These are phyloP conservation scores for Acanthamoeba healyi DNA, from an alignment of 208 protist species.

Conservation along the genomic window DNA sequence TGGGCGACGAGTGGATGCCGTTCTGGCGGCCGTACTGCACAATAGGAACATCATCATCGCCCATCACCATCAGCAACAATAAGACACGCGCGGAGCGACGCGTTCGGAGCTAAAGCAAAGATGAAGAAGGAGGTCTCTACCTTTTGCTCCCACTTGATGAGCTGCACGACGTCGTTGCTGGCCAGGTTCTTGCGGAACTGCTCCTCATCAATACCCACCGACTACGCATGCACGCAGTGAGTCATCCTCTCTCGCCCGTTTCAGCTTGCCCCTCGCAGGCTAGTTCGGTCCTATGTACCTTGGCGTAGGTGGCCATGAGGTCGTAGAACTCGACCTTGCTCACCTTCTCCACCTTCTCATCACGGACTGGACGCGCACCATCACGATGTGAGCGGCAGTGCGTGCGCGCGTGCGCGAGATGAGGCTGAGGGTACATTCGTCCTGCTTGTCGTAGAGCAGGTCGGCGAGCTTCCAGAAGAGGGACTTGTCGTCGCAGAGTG, in stretches of 20 bases:
- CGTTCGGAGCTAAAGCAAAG: neutral
- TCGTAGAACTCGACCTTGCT: constrained; percentile 60
- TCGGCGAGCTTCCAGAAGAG: constrained; percentile 63
- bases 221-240: neutral
- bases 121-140: neutral
- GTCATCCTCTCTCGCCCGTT: too few relatives aligned
- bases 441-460: constrained; percentile 62
- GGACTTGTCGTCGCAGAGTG: constrained; percentile 22
- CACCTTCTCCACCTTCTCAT: constrained; percentile 61
- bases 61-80: neutral
- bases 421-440: neutral
- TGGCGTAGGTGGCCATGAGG: constrained; percentile 21
- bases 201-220: constrained; percentile 49
- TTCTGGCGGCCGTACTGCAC: constrained; percentile 62
- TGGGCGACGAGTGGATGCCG: constrained; percentile 49
- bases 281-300: too few relatives aligned
- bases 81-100: neutral
- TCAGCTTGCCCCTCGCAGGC: too few relatives aligned
- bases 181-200: constrained; percentile 37
- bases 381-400: neutral
- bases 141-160: constrained; percentile 68
- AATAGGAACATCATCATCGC: neutral
- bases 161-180: constrained; percentile 65
- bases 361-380: neutral
- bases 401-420: neutral